Evolutionary conservation across 2,329 filamentous ascomycete genomes (phyloP), one percentile per base, ranked within the genome.

Genomic region (Herpotrichia juniperi): DNA sequence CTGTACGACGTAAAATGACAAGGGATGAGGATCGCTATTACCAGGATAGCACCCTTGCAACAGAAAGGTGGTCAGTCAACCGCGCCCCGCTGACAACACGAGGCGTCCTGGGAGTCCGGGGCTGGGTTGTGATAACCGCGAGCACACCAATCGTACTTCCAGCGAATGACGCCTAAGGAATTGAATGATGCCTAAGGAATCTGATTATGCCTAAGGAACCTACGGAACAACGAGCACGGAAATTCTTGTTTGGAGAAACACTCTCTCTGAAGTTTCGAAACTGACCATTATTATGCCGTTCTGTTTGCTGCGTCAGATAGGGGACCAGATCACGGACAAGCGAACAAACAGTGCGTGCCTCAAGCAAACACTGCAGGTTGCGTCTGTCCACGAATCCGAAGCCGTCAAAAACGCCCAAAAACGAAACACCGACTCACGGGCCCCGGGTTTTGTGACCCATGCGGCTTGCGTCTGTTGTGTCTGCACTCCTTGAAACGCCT

Each of bases 401-500:
- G 8, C 8, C 19, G 14, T 3, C 2, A 4, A 24, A 10, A 3
- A 40, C 19, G 37, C 37, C 37, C 37, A 40, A 25, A 40, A 40
- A 24, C 37, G 37, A 40, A 40, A 40, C 37, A 44, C 19, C 6
- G 34, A n/a, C 40, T 30, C n/a, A 11, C 35, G 39, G 47, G 47
- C 30, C 47, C 44, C 37, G 47, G 43, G 25, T 34, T 50, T 21
- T 43, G 37, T 16, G 47, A 37, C 40, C 48, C 21, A 14, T 25
- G 48, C 30, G 31, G 31, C 48, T 21, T 28, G 39, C 28, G 39
- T 19, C 12, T 14, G 22, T n/a, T 35, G 39, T 42, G 14, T 12
- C 48, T 45, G 47, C 32, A 32, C 48, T 31, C 48, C 48, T 50
- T 50, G 48, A 50, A 50, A 50, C 48, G 16, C 14, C 24, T 30